Base-by-base conservation (phyloP, 371 early-diverging fungal genomes). In the Sporodiniella umbellata region DNA sequence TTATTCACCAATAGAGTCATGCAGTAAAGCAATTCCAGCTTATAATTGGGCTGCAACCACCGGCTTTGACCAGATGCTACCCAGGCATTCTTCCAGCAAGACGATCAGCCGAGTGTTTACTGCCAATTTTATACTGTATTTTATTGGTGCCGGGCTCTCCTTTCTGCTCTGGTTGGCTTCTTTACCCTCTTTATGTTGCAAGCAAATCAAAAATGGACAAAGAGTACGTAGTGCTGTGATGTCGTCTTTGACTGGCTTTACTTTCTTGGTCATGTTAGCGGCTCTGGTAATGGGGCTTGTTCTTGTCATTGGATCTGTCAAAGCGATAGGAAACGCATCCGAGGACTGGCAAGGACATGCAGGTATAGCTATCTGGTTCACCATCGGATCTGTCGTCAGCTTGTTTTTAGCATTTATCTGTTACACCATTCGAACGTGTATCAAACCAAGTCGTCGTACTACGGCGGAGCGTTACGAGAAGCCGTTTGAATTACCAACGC, bases 21-120 rank as follows among this genome's bases (percentile, higher is more conserved):
- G 62, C 25, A 44, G 48, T 22, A 33, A 44, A 26, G 21, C 53
- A 0, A 18, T 33, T 12, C 53, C 66, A 4, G 67, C 62, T 11
- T 70, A 57, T 31, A 64, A 66, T 30, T 70, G 70, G 70, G 45
- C 37, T 15, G 53, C 45, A 8, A 58, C 70, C 30, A 65, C 70
- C 8, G 60, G 43, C 5, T 53, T 69, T 2, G 51, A 49, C 25
- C 42, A 49, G 22, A 42, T 53, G 42, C n/a, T 69, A 23, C 58
- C 62, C 2, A 6, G 22, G 3, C 43, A 48, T 24, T 51, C 59
- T 3, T 42, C 45, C 21, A 56, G 53, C 48, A 30, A 14, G 2
- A n/a, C 19, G 0, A 25, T 47, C 6, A 12, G 37, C 8, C 18
- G 39, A 8, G 43, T 72, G 12, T 72, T 68, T 37, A 47, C 61